Evolutionary conservation across 2,329 filamentous ascomycete genomes (phyloP).

Genomic region (Penicillium sp.): DNA sequence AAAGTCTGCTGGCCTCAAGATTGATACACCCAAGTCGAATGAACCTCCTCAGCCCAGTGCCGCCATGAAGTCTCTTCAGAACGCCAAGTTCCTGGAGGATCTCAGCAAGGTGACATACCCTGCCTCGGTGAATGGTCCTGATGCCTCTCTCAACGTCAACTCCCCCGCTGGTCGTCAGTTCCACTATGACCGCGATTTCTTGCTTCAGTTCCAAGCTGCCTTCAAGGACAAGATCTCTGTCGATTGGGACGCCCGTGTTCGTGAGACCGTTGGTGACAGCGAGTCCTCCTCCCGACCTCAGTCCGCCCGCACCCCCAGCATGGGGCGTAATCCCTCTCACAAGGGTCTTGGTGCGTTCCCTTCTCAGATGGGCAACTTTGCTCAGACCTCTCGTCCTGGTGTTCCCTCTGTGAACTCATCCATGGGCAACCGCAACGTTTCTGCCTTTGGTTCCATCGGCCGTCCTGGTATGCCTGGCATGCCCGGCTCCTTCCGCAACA

Average conservation of each 20-base stretch:
- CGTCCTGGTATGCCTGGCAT: conserved; percentile 56
- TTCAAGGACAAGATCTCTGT: conserved; percentile 95
- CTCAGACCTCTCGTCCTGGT: conserved; percentile 12
- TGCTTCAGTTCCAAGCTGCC: conserved; percentile 91
- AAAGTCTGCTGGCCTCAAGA: conserved; percentile 84
- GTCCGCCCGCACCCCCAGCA: conserved; percentile 45
- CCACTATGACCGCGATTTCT: conserved; percentile 91
- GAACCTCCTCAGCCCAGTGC: conserved; percentile 91
- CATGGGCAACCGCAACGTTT: conserved; percentile 34
- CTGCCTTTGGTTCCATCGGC: conserved; percentile 53
- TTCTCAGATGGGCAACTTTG: conserved; percentile 64
- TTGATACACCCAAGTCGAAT: conserved; percentile 77
- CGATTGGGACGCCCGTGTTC: conserved; percentile 85
- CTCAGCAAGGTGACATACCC: conserved; percentile 78
- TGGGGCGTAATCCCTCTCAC: conserved; percentile 48
- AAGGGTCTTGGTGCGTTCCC: conserved; percentile 40
- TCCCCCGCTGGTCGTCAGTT: conserved; percentile 73
- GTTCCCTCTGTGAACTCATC: conserved; percentile 73
- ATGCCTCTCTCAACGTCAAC: conserved; percentile 74
- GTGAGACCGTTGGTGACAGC: conserved; percentile 74
- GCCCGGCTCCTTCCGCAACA: conserved; percentile 60
- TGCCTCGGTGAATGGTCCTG: conserved; percentile 75
- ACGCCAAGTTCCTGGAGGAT: conserved; percentile 78
- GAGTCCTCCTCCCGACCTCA: conserved; percentile 56
- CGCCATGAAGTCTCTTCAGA: conserved; percentile 86